Base-by-base conservation (phyloP, 163 green algal genomes). In the Scenedesmus sp. region DNA sequence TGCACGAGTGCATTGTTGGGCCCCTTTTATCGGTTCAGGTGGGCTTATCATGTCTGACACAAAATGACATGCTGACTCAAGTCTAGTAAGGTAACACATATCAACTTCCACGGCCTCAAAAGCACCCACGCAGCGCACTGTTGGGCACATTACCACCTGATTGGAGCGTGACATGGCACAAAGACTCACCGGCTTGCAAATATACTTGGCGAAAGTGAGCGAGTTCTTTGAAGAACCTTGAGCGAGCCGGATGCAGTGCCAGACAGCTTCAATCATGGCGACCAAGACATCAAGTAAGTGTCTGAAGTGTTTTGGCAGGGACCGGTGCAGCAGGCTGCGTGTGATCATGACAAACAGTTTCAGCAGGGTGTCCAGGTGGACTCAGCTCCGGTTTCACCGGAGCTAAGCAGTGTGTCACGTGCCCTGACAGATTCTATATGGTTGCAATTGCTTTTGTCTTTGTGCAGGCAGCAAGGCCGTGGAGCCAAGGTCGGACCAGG, bases 211-310 rank as follows among this genome's bases (percentile, higher is more conserved):
- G 18, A 62, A 90, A 64, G 26, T 77, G 18, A 56, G 60, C 66
- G 85, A 82, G 52, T 90, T 70, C 9, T 62, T 57, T 55, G 64
- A 90, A 90, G 85, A 90, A 90, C 57, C 85, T 79, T 52, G 64
- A 90, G 85, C 74, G 66, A 16, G 64, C 64, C 46, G 13, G 66
- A 13, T 82, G 4, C 82, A 7, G 64, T 66, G 85, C 23, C 16
- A n/a, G 7, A 77, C 85, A 82, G 8, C 57, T 67, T 73, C 86
- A 73, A 52, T 52, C 20, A 90, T 90, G 86, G 86, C 86, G 46
- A 84, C 67, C 54, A 85, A 85, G 77, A 84, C 67, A 8, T 5
- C 82, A 70, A 34, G 82, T 87, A 20, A 87, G 82, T 87, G 5
- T 34, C 2, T 4, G 23, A 13, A 52, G 15, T 5, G 1, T 6